A percentile compares a stretch with the other conserved stretches of the same genome.
Conservation (phyloP, 306 rosid genomes). For the Rubus parviflorus region DNA sequence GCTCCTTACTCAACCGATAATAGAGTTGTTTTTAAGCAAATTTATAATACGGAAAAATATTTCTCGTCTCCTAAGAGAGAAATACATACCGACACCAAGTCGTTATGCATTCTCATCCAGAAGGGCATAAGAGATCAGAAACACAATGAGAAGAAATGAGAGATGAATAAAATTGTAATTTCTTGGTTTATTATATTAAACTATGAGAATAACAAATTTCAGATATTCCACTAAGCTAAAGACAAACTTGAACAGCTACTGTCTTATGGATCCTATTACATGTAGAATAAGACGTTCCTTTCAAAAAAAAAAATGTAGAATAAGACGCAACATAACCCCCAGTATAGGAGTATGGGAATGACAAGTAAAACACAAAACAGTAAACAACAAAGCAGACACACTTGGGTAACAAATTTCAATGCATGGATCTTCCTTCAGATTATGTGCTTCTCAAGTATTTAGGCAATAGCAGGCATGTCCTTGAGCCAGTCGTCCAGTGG, state of each 20-base stretch:
- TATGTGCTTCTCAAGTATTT: conserved; percentile 19
- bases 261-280: conserved; percentile 15
- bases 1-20: too few species aligned
- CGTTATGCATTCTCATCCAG: not conserved
- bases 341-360: conserved; percentile 23
- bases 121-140: not conserved
- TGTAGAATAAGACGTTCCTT: conserved; percentile 7
- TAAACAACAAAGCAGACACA: conserved; percentile 30
- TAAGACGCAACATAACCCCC: conserved; percentile 22
- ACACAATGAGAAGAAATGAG: not conserved
- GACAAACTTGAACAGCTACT: not conserved
- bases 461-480: conserved; percentile 91
- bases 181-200: conserved; percentile 42
- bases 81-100: too few species aligned
- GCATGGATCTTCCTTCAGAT: conserved; percentile 21
- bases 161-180: conserved; percentile 29
- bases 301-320: too few species aligned
- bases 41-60: too few species aligned
- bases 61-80: too few species aligned
- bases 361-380: conserved; percentile 14
- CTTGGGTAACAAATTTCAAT: conserved; percentile 16
- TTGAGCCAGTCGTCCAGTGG: conserved; percentile 85
- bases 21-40: too few species aligned
- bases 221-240: conserved; percentile 33
- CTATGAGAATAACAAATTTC: conserved; percentile 41